Evolutionary conservation across 2,329 filamentous ascomycete species (phyloP).

Genomic region (Arthrobotrys iridis): DNA sequence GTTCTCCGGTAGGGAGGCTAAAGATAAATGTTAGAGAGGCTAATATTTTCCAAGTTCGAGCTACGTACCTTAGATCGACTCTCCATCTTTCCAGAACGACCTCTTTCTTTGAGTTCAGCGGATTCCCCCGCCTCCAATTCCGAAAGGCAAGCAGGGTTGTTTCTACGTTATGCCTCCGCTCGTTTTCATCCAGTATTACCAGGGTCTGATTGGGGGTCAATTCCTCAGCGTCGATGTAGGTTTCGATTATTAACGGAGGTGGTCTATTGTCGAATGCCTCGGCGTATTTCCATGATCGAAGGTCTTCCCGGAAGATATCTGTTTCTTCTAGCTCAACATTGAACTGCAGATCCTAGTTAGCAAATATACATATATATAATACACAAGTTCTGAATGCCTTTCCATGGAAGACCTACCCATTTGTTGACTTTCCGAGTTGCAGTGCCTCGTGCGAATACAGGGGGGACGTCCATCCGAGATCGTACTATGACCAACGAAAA

Average conservation of each 20-base stretch:
- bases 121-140: conserved; percentile 56
- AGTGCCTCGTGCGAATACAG: conserved; percentile 50
- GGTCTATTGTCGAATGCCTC: conserved; percentile 81
- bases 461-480: conserved; percentile 52
- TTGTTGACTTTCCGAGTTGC: conserved; percentile 53
- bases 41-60: not conserved
- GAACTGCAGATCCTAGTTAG: conserved; percentile 70
- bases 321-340: conserved; percentile 94
- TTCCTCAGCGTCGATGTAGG: conserved; percentile 81
- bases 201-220: conserved; percentile 86
- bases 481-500: conserved; percentile 50
- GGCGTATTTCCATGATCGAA: conserved; percentile 82
- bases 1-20: conserved; percentile 39
- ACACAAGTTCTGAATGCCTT: not conserved
- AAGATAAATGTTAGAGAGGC: not conserved
- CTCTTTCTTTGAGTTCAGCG: conserved; percentile 68
- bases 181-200: conserved; percentile 85
- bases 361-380: not conserved
- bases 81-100: conserved; percentile 92
- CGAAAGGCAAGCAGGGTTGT: conserved; percentile 78
- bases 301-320: conserved; percentile 82
- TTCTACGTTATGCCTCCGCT: conserved; percentile 90
- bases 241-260: conserved; percentile 86
- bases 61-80: conserved; percentile 77
- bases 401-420: conserved; percentile 38